phyloP scores from a whole-genome alignment of 768 basidiomycete species.

The Mycena epipterygia region DNA sequence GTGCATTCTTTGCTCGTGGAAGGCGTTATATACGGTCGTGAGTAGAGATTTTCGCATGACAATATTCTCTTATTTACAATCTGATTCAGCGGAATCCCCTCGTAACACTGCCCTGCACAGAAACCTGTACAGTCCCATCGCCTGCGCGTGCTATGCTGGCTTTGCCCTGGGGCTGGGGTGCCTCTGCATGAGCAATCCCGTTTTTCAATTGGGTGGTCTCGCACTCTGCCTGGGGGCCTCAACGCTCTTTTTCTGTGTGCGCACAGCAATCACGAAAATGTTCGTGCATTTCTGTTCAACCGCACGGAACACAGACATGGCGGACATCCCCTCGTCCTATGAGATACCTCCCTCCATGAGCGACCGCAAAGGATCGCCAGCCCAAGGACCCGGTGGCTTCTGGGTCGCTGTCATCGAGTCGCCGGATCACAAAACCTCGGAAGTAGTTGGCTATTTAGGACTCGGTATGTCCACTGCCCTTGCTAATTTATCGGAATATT shows the following conservation, averaged over 20 bases:
- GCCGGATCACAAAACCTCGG: constrained; percentile 17
- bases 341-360: constrained; percentile 14
- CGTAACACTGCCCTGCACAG: constrained; percentile 3
- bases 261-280: not conserved
- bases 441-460: constrained; percentile 39
- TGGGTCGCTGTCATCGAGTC: constrained; percentile 41
- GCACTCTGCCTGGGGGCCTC: not conserved
- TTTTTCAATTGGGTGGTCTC: not conserved
- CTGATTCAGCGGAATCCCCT: constrained; percentile 29
- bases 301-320: constrained; percentile 23
- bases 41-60: not conserved
- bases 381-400: constrained; percentile 37
- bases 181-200: not conserved
- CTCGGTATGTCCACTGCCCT: constrained; percentile 30
- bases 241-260: not conserved
- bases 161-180: not conserved
- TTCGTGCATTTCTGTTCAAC: constrained; percentile 12
- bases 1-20: constrained; percentile 12
- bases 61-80: too few relatives aligned
- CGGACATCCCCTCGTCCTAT: constrained; percentile 28
- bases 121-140: not conserved
- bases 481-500: not conserved
- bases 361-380: constrained; percentile 10
- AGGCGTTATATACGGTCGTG: constrained; percentile 16
- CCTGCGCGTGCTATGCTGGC: constrained; percentile 6